A percentile compares a stretch with the other conserved stretches of the same genome.
These are phyloP conservation scores for Platanus orientalis DNA, from an alignment of 164 flowering plant genomes.

Conservation along the genomic window DNA sequence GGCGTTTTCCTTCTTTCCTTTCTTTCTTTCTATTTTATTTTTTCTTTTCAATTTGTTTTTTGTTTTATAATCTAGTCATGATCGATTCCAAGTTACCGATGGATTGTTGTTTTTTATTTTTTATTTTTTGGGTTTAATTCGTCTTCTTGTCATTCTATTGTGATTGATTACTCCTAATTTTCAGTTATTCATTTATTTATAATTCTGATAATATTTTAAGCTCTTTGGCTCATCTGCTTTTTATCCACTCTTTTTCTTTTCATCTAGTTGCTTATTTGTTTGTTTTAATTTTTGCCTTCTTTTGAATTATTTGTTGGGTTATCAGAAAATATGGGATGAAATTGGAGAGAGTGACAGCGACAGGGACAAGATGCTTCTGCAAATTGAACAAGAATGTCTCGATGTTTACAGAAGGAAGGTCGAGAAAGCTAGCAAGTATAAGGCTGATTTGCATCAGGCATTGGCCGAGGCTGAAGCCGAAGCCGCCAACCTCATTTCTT, in stretches of 20 bases:
- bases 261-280: not conserved
- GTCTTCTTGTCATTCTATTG: not conserved
- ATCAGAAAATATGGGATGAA: constrained; percentile 77
- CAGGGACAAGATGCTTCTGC: constrained; percentile 70
- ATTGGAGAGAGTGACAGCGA: constrained; percentile 79
- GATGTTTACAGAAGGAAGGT: constrained; percentile 69
- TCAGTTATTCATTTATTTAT: not conserved
- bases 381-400: constrained; percentile 83
- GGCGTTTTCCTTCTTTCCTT: no score
- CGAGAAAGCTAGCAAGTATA: constrained; percentile 50
- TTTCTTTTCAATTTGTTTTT: no score
- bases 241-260: not conserved
- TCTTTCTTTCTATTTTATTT: no score
- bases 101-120: no score
- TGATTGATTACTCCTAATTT: not conserved
- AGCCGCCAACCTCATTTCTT: constrained; percentile 40
- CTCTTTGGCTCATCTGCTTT: no score
- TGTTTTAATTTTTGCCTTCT: not conserved
- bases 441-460: constrained; percentile 49
- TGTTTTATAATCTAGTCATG: no score
- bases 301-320: not conserved
- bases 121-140: no score
- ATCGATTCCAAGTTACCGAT: no score
- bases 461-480: constrained; percentile 66
- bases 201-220: no score